Conservation (phyloP, 306 rosid genomes). For the barrel medic (Medicago truncatula) region DNA sequence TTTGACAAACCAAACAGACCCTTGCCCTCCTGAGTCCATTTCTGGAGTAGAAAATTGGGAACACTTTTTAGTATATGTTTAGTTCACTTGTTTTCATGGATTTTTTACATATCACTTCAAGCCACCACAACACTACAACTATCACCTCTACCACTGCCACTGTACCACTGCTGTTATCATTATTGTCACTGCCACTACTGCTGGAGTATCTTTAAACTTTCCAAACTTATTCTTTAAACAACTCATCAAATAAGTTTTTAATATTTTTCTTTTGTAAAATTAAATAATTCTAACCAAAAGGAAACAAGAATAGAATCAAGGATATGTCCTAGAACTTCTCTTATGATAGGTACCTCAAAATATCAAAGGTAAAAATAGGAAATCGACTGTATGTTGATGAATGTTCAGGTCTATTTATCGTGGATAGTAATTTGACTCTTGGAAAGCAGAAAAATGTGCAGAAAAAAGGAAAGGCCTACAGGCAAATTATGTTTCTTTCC, state of each 20-base stretch:
- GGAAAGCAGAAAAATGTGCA: background rate
- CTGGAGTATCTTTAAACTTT: background rate
- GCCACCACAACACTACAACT: background rate
- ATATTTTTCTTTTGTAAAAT: background rate
- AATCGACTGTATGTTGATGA: background rate
- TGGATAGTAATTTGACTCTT: background rate
- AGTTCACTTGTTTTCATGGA: background rate
- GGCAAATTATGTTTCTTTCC: background rate
- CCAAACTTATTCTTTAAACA: background rate
- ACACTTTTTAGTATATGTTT: background rate
- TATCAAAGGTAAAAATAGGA: slow-evolving; percentile 2
- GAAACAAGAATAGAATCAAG: background rate
- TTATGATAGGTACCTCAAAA: background rate
- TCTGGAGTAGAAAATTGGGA: background rate
- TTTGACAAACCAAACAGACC: background rate
- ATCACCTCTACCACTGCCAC: background rate
- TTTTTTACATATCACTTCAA: background rate
- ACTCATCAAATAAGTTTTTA: background rate
- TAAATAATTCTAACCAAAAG: background rate
- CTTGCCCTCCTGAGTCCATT: background rate
- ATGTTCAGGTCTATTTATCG: background rate
- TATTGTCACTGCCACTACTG: background rate
- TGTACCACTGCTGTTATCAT: background rate
- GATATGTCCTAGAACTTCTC: slow-evolving; percentile 5
- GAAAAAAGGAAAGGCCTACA: background rate